Evolutionary conservation across 2,329 filamentous ascomycete genomes (phyloP), one percentile per base, ranked within the genome.

Genomic region (Pyrenophora seminiperda): DNA sequence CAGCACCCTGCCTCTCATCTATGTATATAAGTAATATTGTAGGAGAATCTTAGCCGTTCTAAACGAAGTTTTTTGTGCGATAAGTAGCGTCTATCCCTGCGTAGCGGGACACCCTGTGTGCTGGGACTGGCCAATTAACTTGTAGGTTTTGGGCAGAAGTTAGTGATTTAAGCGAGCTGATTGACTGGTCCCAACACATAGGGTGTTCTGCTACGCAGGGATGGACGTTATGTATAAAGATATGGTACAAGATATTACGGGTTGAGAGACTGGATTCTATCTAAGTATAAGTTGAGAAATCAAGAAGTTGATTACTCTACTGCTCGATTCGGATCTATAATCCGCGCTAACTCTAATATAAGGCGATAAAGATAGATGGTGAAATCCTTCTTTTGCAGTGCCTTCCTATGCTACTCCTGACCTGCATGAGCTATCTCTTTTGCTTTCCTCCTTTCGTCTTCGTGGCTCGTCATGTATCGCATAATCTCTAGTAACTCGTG

Each of bases 361-460:
- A 66, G 44, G 10, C 62, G 40, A 9, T 56, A 59, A 11, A 61
- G 24, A 48, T 65, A 64, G 4, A 65, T 40, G 3, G 42, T 29
- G 39, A 57, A 55, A 33, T 67, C 62, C 18, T 44, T 19, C n/a
- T 7, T 22, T 3, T 34, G 27, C 15, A 59, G 13, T 32, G 56
- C 32, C 18, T 39, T 49, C n/a, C 18, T 27, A 20, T 39, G n/a
- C 66, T 62, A 66, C 13, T 61, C 50, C 3, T 42, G 20, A 7
- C 63, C 59, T n/a, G 47, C 40, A 1, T 54, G 39, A 7, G 63
- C 63, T 50, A 68, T 62, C 32, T 56, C 39, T 40, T 59, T 56
- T 1, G 56, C 60, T 30, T 36, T 48, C 22, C 31, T 29, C 20
- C 57, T 46, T 2, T 61, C 57, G 3, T 31, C 29, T 19, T 54